Evolutionary conservation across 352 stramenopile species (phyloP).

Genomic region (Pythium myriotylum): DNA sequence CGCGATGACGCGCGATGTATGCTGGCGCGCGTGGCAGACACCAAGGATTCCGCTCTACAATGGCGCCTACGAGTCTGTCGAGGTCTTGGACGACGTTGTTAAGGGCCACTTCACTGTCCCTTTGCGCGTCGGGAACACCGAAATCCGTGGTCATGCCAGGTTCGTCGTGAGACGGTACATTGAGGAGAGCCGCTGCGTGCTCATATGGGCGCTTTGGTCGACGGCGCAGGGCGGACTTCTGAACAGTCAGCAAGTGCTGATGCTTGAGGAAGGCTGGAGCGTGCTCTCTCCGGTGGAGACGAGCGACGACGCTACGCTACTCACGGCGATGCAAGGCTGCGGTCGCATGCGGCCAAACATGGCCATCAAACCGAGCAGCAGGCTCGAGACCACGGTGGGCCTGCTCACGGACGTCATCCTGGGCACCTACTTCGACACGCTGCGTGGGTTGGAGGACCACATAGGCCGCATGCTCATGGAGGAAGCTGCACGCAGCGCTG

Average conservation of each 20-base stretch:
- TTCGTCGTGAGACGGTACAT: constrained; percentile 7
- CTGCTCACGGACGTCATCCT: constrained; percentile 16
- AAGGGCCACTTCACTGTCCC: constrained; percentile 7
- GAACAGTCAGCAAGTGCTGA: neutral
- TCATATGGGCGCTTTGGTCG: constrained; percentile 12
- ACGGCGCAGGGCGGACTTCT: constrained; percentile 1
- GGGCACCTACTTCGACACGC: constrained; percentile 13
- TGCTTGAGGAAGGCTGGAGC: constrained; percentile 17
- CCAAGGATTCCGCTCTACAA: constrained; percentile 1
- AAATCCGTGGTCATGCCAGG: neutral
- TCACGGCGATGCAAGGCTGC: constrained; percentile 1
- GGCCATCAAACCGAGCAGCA: neutral
- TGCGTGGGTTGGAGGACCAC: constrained; percentile 3
- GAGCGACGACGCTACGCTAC: neutral
- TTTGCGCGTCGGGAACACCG: neutral
- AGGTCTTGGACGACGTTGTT: neutral
- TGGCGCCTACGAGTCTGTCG: constrained; percentile 15
- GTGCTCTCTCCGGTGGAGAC: neutral
- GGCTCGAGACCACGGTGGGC: constrained; percentile 2
- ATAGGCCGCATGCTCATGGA: constrained; percentile 16
- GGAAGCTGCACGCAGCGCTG: neutral
- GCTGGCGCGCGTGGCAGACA: constrained; percentile 2
- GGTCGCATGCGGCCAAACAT: constrained; percentile 3
- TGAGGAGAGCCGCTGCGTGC: neutral
- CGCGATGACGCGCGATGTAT: constrained; percentile 1